Percentiles rank a stretch among this genome's conserved stretches.
These are phyloP conservation scores for Komagataella populi DNA, from an alignment of 805 yeast species.

Conservation along the genomic window DNA sequence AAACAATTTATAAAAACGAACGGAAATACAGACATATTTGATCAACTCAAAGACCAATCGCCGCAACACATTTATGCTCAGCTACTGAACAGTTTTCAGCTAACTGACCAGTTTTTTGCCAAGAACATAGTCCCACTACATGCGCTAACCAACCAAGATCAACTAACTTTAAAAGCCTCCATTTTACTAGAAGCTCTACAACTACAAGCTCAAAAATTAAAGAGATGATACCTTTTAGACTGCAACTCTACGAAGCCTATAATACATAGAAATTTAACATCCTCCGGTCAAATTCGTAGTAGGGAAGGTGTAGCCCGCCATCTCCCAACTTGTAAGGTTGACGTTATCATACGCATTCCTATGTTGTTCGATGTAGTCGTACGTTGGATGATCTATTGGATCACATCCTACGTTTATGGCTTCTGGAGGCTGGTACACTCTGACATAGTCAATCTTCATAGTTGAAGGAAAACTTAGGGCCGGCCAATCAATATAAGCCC, in stretches of 20 bases:
- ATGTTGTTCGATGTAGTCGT: constrained; percentile 67
- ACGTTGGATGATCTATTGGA: constrained; percentile 75
- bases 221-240: not conserved
- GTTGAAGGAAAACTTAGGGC: constrained; percentile 64
- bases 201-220: not conserved
- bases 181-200: not conserved
- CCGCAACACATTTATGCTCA: not conserved
- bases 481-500: constrained; percentile 94
- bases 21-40: not conserved
- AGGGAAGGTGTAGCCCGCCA: constrained; percentile 63
- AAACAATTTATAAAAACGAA: not conserved
- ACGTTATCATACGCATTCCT: constrained; percentile 50
- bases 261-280: constrained; percentile 1
- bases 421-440: constrained; percentile 80
- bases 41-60: not conserved
- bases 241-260: not conserved
- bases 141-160: not conserved
- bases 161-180: not conserved
- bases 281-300: constrained; percentile 43
- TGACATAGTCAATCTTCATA: constrained; percentile 71
- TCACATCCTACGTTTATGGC: constrained; percentile 62
- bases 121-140: not conserved
- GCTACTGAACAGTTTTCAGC: not conserved
- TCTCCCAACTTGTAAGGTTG: constrained; percentile 64
- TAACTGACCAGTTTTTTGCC: not conserved